Conservation (phyloP, 75 land plant genomes). For the Isoetes taiwanensis region DNA sequence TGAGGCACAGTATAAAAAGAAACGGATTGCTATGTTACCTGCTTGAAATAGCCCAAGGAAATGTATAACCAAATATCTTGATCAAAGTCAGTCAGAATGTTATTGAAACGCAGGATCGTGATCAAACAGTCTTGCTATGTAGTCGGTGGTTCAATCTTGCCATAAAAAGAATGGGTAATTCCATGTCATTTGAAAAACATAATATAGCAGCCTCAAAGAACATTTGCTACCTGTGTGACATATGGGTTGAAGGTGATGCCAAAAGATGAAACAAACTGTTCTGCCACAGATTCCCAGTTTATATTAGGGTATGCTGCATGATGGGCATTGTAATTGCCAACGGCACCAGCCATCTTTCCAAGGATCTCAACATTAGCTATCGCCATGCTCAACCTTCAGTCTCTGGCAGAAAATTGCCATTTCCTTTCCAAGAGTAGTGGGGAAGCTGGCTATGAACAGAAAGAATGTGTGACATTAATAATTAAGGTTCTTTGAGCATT, state of each 20-base stretch:
- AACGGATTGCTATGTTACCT: too few species aligned
- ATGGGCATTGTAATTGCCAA: constrained; percentile 97
- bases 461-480: neutral
- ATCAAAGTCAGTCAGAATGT: constrained; percentile 71
- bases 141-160: constrained; percentile 96
- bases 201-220: too few species aligned
- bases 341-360: constrained; percentile 98
- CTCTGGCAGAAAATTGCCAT: constrained; percentile 79
- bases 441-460: constrained; percentile 75
- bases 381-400: constrained; percentile 33
- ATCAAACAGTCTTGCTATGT: constrained; percentile 68
- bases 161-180: too few species aligned
- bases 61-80: constrained; percentile 90
- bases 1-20: too few species aligned
- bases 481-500: neutral
- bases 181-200: too few species aligned
- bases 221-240: constrained; percentile 92
- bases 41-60: constrained; percentile 83
- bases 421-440: constrained; percentile 96
- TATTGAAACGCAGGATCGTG: constrained; percentile 57
- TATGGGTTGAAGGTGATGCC: constrained; percentile 83
- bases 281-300: constrained; percentile 65
- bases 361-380: constrained; percentile 35
- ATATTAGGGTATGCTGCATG: constrained; percentile 70
- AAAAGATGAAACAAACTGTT: constrained; percentile 73